These are phyloP conservation scores for Teratosphaeria viscida DNA, from an alignment of 2,329 filamentous ascomycete genomes.

Conservation along the genomic window DNA sequence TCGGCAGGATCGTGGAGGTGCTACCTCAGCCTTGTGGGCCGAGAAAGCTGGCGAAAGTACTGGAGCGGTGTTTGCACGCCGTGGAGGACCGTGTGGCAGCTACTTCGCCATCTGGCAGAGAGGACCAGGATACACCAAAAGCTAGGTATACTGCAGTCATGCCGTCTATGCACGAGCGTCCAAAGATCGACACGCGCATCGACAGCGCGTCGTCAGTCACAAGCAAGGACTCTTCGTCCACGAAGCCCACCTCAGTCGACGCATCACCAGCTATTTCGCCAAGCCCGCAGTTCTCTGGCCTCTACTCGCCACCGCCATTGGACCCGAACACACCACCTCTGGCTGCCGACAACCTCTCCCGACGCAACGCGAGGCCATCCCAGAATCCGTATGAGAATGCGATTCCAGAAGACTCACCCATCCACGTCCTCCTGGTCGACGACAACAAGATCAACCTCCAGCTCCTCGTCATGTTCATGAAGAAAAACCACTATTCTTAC, in stretches of 20 bases:
- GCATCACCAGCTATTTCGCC: slow-evolving; percentile 5
- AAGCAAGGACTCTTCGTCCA: not conserved
- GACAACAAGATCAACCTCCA: slow-evolving; percentile 17
- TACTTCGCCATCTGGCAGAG: not conserved
- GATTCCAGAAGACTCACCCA: slow-evolving; percentile 2
- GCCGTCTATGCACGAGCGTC: not conserved
- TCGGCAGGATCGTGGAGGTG: slow-evolving; percentile 22
- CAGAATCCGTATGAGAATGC: slow-evolving; percentile 3
- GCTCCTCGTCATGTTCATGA: slow-evolving; percentile 15
- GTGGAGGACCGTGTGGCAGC: slow-evolving; percentile 6
- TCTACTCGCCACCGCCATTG: slow-evolving; percentile 8
- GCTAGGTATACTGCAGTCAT: not conserved
- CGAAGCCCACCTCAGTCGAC: not conserved
- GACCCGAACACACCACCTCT: slow-evolving; percentile 10
- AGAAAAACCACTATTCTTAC: slow-evolving; percentile 9
- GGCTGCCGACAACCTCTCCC: not conserved
- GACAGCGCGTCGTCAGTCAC: not conserved
- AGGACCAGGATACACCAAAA: not conserved
- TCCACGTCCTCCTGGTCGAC: slow-evolving; percentile 13
- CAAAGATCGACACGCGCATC: not conserved
- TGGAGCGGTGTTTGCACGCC: slow-evolving; percentile 22
- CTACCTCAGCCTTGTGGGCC: slow-evolving; percentile 30
- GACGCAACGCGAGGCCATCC: not conserved
- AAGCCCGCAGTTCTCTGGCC: slow-evolving; percentile 9
- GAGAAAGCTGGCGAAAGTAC: slow-evolving; percentile 28